phyloP scores from a whole-genome alignment of 371 early-diverging fungal genomes.

The Apophysomyces trapeziformis region DNA sequence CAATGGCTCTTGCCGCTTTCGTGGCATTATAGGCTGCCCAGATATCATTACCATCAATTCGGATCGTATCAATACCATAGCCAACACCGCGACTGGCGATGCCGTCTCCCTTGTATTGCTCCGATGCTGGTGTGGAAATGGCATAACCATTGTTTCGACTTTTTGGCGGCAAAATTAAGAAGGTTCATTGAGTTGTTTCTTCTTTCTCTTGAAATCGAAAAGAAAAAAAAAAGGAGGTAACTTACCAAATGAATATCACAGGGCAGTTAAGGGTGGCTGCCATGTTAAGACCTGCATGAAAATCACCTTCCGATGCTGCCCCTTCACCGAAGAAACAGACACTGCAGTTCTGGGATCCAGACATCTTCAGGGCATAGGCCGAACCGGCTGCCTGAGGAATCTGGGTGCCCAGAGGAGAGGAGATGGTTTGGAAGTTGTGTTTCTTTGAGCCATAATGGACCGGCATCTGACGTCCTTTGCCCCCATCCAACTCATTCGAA shows the following conservation, averaged over 20 bases:
- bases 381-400: constrained; percentile 98
- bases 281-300: constrained; percentile 97
- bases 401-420: constrained; percentile 96
- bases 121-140: constrained; percentile 93
- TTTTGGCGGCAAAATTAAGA: no score
- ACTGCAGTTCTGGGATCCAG: constrained; percentile 75
- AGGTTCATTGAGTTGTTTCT: no score
- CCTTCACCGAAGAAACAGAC: constrained; percentile 98
- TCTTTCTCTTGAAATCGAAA: no score
- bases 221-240: not conserved
- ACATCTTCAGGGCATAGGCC: constrained; percentile 92
- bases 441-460: constrained; percentile 92
- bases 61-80: constrained; percentile 96
- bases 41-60: constrained; percentile 98
- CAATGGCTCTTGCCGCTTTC: constrained; percentile 81
- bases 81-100: constrained; percentile 93
- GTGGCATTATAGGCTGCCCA: constrained; percentile 96
- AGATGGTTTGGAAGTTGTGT: constrained; percentile 94
- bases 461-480: constrained; percentile 99
- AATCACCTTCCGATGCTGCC: constrained; percentile 97
- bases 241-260: constrained; percentile 92
- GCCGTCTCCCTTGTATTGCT: constrained; percentile 98
- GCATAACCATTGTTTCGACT: constrained; percentile 98
- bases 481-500: constrained; percentile 84
- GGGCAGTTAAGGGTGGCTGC: constrained; percentile 93